Evolutionary conservation across 1,284 basidiomycete genomes (phyloP), one percentile per base, ranked within the genome.

Genomic region (Abortiporus biennis): DNA sequence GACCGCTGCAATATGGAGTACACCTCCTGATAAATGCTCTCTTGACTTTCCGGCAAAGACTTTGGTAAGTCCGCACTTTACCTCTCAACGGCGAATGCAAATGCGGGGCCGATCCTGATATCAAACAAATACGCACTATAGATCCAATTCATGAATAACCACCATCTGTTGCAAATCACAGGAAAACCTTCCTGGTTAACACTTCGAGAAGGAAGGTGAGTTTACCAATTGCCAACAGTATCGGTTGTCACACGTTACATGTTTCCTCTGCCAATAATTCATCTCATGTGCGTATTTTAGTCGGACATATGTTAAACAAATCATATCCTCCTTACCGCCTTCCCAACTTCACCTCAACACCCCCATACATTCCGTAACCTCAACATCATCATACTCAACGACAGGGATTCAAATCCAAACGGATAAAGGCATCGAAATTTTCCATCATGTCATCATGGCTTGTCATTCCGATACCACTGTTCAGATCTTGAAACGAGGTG

Each of bases 1-100:
- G 82, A 86, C 82, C 15, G 83, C 83, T 1, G 81, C 81, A 2
- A 83, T 91, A 40, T 92, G 87, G 87, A 85, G 79, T 34, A 89
- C 84, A 1, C 81, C 85, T 0, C 81, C 86, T 3, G 79, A 83
- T 51, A 76, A 78, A 49, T 86, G 83, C 44, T 69, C 78, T 5
- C 59, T 80, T 32, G 79, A 85, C 45, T 88, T 91, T 55, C 87
- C 86, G 4, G 85, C 79, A 0, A 67, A 69, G 16, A 89, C 86
- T 0, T 61, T 90, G 53, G 78, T 87, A 46, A 6, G 62, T 50
- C 13, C 11, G 6, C 1, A 15, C 15, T 19, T 22, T 36, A 9
- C 20, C 2, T 22, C 22, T 27, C 11, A 24, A 4, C 27, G 27
- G 27, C 8, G 27, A n/a, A n/a, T n/a, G n/a, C n/a, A n/a, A n/a